Base-by-base conservation (phyloP, 75 land plant genomes). In the Larix kaempferi region DNA sequence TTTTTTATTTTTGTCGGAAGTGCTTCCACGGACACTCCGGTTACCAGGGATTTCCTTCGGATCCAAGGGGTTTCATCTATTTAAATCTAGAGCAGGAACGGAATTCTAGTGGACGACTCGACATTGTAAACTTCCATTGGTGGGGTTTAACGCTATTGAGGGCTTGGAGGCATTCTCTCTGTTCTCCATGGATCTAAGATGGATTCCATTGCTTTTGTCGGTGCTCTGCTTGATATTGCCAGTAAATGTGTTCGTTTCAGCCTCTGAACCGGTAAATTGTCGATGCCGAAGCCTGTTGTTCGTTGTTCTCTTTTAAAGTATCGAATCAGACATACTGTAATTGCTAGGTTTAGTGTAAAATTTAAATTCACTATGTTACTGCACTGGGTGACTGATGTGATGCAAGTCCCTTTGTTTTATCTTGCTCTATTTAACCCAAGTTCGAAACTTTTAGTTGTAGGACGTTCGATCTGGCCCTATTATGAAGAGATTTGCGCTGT, bases 171-270 rank as follows among this genome's bases (percentile, higher is more conserved):
- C n/a, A 41, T 44, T 37, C n/a, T 37, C 1, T 17, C 0, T 69
- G 44, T 12, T 41, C 22, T 8, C 72, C 21, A 69, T 69, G 72
- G 72, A 41, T 69, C 72, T n/a, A 13, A 19, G 25, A 22, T 22
- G 72, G 49, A 41, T 69, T 6, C 4, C 76, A 15, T 27, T 67
- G 78, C 72, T 69, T 6, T 19, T 58, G 22, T 19, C 44, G 10
- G 23, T 61, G 75, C 41, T 77, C 1, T 66, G 62, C 33, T 29
- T 71, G 27, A 29, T 77, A 12, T 12, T 74, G 35, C 74, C 62
- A 16, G 16, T 76, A 22, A 67, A 21, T 67, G 72, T 21, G 3
- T 8, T 69, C 13, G 72, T 39, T 69, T 69, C 49, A n/a, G 72
- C 72, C n/a, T 41, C 52, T 7, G 72, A 69, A 39, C 72, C 52